A percentile compares a stretch with the other conserved stretches of the same genome.
Conservation (phyloP, 306 rosid species). For the Malus asiatica region DNA sequence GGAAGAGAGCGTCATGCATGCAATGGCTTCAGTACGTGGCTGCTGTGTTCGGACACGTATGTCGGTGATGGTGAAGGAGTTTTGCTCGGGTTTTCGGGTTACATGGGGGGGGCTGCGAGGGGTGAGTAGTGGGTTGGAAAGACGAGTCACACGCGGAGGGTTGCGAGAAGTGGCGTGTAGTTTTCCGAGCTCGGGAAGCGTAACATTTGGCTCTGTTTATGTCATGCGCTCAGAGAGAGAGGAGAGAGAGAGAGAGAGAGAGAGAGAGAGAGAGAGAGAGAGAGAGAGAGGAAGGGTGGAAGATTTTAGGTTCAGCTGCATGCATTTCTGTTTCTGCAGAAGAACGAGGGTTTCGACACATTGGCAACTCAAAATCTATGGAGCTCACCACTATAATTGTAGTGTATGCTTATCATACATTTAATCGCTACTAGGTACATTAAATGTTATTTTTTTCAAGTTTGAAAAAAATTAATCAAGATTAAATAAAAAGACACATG, state of each 20-base stretch:
- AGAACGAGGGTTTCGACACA: background rate
- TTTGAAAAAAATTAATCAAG: too few species aligned
- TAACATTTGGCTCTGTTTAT: background rate
- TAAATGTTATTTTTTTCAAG: too few species aligned
- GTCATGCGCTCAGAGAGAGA: background rate
- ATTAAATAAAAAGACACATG: too few species aligned
- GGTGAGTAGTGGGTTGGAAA: background rate
- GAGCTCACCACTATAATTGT: too few species aligned
- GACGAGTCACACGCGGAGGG: background rate
- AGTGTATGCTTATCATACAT: too few species aligned
- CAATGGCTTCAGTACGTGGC: background rate
- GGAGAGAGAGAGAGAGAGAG: background rate
- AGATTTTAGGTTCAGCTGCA: background rate
- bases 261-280: background rate
- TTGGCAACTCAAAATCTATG: background rate
- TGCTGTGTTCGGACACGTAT: background rate
- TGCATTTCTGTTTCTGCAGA: background rate
- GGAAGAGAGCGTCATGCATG: background rate
- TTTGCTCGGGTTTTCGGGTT: background rate
- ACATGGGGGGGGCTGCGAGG: background rate
- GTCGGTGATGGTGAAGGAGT: background rate
- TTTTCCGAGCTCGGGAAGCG: background rate
- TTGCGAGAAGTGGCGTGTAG: background rate
- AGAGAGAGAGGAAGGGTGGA: background rate
- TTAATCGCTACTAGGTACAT: too few species aligned